Conservation (phyloP, 192 early-diverging fungal species). For the Coemansia sp. region DNA sequence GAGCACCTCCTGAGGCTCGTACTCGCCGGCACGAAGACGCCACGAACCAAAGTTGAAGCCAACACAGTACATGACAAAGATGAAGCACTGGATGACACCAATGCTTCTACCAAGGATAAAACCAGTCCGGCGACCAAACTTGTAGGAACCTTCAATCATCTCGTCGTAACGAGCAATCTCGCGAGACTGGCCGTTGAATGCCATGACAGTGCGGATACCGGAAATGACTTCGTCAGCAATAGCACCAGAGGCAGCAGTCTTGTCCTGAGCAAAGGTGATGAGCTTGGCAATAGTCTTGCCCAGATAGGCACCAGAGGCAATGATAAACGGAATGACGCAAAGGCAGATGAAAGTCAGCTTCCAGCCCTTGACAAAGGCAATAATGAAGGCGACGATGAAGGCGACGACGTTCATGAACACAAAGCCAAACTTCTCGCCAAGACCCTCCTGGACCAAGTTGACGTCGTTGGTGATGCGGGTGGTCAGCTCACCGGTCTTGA, state of each 20-base stretch:
- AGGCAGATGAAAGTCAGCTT: constrained; percentile 74
- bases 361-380: constrained; percentile 80
- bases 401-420: constrained; percentile 57
- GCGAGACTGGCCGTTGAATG: constrained; percentile 75
- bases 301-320: constrained; percentile 47
- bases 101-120: constrained; percentile 58
- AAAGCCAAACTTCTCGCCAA: constrained; percentile 79
- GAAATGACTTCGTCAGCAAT: constrained; percentile 80
- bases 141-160: constrained; percentile 62
- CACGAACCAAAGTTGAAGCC: constrained; percentile 74
- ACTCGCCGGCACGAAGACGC: constrained; percentile 49
- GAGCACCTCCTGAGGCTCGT: constrained; percentile 55
- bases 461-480: constrained; percentile 83
- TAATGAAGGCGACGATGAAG: constrained; percentile 71
- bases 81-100: constrained; percentile 66
- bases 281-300: constrained; percentile 43
- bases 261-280: constrained; percentile 49
- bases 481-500: constrained; percentile 71
- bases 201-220: constrained; percentile 80
- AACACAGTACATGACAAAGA: constrained; percentile 70
- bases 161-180: constrained; percentile 61
- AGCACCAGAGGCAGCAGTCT: constrained; percentile 76
- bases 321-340: constrained; percentile 69
- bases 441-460: constrained; percentile 78
- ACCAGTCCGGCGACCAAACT: constrained; percentile 60